Evolutionary conservation across 208 protist species (phyloP).

Genomic region (Porcisia deanei): DNA sequence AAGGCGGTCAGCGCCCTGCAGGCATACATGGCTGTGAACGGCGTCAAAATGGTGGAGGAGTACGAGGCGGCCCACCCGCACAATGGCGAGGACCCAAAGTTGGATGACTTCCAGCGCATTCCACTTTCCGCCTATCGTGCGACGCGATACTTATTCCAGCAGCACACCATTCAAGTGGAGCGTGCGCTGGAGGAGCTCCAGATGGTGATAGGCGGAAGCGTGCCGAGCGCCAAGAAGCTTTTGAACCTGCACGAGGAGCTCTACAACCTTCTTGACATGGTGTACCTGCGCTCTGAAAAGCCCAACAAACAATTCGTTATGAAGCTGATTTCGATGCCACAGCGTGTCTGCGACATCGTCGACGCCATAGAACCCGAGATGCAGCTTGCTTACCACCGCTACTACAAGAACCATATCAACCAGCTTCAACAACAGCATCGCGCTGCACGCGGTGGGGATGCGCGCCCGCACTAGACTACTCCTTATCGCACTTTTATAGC

Average conservation of each 20-base stretch:
- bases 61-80: conserved; percentile 48
- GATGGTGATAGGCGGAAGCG: conserved; percentile 53
- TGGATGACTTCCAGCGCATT: conserved; percentile 40
- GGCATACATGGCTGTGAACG: conserved; percentile 64
- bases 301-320: conserved; percentile 46
- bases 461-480: background rate
- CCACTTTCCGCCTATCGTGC: conserved; percentile 62
- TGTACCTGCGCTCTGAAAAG: conserved; percentile 76
- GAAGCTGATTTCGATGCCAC: conserved; percentile 80
- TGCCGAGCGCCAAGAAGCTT: conserved; percentile 77
- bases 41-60: conserved; percentile 58
- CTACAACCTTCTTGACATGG: conserved; percentile 73
- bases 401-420: conserved; percentile 71
- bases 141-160: conserved; percentile 81
- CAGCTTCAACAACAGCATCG: conserved; percentile 40
- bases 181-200: conserved; percentile 70
- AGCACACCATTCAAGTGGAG: conserved; percentile 83
- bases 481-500: background rate
- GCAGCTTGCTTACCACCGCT: conserved; percentile 64
- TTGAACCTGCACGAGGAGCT: conserved; percentile 83
- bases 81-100: conserved; percentile 24
- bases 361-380: conserved; percentile 83
- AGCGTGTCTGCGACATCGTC: conserved; percentile 69
- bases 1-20: conserved; percentile 47
- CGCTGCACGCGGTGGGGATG: conserved; percentile 15